A percentile compares a stretch with the other conserved stretches of the same genome.
These are phyloP conservation scores for Neoboletus subvelutipes DNA, from an alignment of 768 basidiomycete species.

Conservation along the genomic window DNA sequence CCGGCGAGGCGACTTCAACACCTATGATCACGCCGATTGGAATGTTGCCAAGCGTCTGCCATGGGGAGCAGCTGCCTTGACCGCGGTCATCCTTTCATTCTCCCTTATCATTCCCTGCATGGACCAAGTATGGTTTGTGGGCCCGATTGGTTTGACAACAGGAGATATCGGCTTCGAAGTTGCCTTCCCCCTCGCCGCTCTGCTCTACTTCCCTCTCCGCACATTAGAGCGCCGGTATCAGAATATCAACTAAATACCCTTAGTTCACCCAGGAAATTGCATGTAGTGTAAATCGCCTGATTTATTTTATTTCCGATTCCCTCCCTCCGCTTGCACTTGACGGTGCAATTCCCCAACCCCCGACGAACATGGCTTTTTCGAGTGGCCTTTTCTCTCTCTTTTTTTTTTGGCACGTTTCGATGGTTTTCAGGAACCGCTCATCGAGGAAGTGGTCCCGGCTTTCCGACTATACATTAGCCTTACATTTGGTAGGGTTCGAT, in stretches of 20 bases:
- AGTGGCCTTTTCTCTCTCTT: neutral
- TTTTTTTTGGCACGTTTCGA: conserved; percentile 10
- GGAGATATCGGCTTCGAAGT: conserved; percentile 75
- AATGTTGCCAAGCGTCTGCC: conserved; percentile 55
- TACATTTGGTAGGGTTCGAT: neutral
- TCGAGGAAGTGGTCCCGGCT: conserved; percentile 1
- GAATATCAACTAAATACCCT: conserved; percentile 17
- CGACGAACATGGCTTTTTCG: neutral
- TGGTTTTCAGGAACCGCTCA: conserved; percentile 21
- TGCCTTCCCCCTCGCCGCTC: conserved; percentile 47
- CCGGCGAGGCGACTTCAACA: conserved; percentile 46
- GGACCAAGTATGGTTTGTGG: conserved; percentile 68
- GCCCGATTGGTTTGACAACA: conserved; percentile 60
- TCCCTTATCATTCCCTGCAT: conserved; percentile 64
- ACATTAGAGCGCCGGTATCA: conserved; percentile 44
- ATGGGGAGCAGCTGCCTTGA: conserved; percentile 58
- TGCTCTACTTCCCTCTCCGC: conserved; percentile 57
- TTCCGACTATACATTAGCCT: neutral
- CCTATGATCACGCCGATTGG: conserved; percentile 53
- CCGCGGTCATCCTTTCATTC: conserved; percentile 50
- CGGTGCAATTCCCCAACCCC: neutral
- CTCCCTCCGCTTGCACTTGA: neutral
- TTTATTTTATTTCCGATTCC: conserved; percentile 9
- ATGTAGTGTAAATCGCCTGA: conserved; percentile 7
- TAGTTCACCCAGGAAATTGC: neutral